Evolutionary conservation across 2,329 filamentous ascomycete genomes (phyloP), one percentile per base, ranked within the genome.

Genomic region (Hypomyces rosellus): DNA sequence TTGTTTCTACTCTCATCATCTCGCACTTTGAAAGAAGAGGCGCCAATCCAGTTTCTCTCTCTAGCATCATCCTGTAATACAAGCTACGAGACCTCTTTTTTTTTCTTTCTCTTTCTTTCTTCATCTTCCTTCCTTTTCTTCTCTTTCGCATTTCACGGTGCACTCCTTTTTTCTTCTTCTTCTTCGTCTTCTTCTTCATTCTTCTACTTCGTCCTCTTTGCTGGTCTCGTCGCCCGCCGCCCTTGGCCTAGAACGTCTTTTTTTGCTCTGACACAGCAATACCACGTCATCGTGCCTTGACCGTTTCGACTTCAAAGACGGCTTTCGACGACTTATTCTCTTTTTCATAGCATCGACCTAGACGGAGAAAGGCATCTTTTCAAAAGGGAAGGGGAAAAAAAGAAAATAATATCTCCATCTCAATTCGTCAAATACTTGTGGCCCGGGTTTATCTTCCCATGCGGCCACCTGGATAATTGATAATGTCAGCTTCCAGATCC

Each of bases 401-500:
- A 42, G 22, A 16, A 34, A 46, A 34, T 49, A 46, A 52, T 52
- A 48, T 43, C 47, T 39, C 18, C 44, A 48, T 36, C 45, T 34
- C 45, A n/a, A 46, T 46, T 48, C 42, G 12, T 40, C 46, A 13
- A 25, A 30, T 48, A 25, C 36, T 51, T 34, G 34, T n/a, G 30
- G 34, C 15, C 15, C 5, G 38, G 55, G 57, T 57, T 58, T 59
- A 55, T 58, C 56, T 54, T 61, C 61, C 58, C 59, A 77, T 76
- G 74, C 76, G 68, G 70, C 69, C 71, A 68, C 73, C 72, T 70
- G 72, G 65, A 74, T 88, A 90, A 90, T 90, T 77, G 81, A 90
- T 92, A 90, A 95, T 96, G 90, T 87, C 88, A 77, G 88, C 81
- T 73, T 78, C 85, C 70, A 86, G 89, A 81, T 82, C 88, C 64